Evolutionary conservation across 495 filamentous ascomycete genomes (phyloP), one percentile per base, ranked within the genome.

Genomic region (Jackrogersella multiformis): DNA sequence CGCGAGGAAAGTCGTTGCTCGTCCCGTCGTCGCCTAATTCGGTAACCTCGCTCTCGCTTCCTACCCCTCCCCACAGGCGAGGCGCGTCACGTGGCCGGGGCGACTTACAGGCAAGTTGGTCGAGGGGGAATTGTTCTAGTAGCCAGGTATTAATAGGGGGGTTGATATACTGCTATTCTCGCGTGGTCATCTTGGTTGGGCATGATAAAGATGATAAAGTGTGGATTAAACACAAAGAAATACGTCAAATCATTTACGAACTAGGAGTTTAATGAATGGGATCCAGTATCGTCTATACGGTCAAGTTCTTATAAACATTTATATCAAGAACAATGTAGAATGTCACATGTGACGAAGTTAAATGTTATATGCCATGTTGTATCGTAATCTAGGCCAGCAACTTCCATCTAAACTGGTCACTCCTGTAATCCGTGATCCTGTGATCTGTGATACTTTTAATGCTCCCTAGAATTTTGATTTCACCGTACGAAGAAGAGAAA

Each of bases 21-120:
- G n/a, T 18, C 30, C 16, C 15, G 15, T 56, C 41, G 15, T 20
- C 10, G 12, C 18, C 9, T 15, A 16, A 23, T 54, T 30, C 10
- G 24, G 45, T 48, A 56, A 21, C 41, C 45, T 51, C 44, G 13
- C 53, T 51, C 24, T 64, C 45, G 36, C 34, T 64, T 51, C 44
- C 30, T 26, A 16, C 61, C n/a, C n/a, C n/a, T 41, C 61, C 52
- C 61, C 45, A 64, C 53, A 64, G 44, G 20, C 20, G 21, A 44
- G 34, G 2, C 36, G 12, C 26, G 44, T 57, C 53, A 57, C 61
- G 61, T 64, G 60, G 60, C 30, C 13, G 10, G 10, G 32, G 0
- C 13, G 16, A 45, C 39, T 48, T 44, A 44, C 35, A 23, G 7
- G 16, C 16, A 53, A 36, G 16, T 23, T 15, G 16, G 10, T 36